phyloP scores from a whole-genome alignment of 163 green algal genomes.

The Scenedesmus sp. region DNA sequence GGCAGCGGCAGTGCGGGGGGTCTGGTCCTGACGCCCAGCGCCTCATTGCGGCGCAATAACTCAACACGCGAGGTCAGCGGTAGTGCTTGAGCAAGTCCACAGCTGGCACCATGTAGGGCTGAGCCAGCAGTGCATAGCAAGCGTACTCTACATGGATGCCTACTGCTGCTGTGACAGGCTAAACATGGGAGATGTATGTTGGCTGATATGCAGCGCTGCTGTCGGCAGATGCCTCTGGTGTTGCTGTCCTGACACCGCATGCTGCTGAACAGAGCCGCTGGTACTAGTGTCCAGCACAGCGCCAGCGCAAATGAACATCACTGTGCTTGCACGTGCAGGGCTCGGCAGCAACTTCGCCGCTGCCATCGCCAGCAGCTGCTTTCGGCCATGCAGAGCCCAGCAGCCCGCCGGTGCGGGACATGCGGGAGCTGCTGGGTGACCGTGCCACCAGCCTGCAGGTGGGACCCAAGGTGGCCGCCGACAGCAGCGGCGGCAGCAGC shows the following conservation, averaged over 20 bases:
- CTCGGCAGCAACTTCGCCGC: not conserved
- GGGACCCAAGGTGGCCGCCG: not conserved
- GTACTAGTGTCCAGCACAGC: not conserved
- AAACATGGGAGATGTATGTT: not conserved
- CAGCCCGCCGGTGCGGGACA: constrained; percentile 48
- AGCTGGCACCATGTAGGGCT: not conserved
- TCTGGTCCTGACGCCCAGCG: not conserved
- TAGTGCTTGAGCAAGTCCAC: not conserved
- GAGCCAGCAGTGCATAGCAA: not conserved
- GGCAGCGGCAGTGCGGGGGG: not conserved
- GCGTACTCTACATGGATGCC: not conserved
- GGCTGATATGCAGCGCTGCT: not conserved
- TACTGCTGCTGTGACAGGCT: not conserved
- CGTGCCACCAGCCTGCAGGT: constrained; percentile 44
- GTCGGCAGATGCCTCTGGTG: not conserved
- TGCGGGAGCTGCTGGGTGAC: constrained; percentile 52
- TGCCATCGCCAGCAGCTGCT: constrained; percentile 7
- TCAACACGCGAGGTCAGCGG: constrained; percentile 10
- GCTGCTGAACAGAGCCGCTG: not conserved
- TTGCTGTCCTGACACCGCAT: not conserved
- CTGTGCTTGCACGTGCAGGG: not conserved
- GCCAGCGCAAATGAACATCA: not conserved
- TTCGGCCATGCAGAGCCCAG: not conserved
- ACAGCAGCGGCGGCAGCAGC: not conserved
- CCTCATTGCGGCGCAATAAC: not conserved